Base-by-base conservation (phyloP, 2,329 filamentous ascomycete genomes). In the Emmonsiellopsis sp. region DNA sequence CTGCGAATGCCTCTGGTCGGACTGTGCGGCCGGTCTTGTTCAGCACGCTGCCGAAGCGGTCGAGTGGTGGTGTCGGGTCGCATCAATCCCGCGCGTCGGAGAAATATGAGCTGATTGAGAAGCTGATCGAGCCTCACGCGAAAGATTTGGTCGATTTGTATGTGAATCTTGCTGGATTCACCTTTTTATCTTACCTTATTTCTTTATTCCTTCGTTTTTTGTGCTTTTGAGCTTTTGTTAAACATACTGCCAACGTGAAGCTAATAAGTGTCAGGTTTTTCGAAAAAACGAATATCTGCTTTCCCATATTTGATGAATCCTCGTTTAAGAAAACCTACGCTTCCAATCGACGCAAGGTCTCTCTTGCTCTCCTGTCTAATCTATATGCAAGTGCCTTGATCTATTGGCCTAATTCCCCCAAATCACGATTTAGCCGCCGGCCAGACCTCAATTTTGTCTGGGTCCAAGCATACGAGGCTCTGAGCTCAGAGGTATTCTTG, bases 371-470 rank as follows among this genome's bases (percentile, higher is more conserved):
- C 6, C 65, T 82, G 0, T 72, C 74, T 13, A 75, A 72, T 46
- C 55, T 83, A 0, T 78, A 81, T 53, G 79, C 78, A 0, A 73
- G 78, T 43, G 67, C 74, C 0, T 62, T 80, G 1, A 69, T 76
- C 0, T 80, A 76, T 55, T 83, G 79, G 79, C 63, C 67, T 10
- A 67, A 68, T 37, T 71, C 71, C 0, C 62, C 68, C 0, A 56
- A 61, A 1, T 52, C 75, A 2, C 62, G 60, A 0, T 55, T 57
- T 0, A 66, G 71, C 32, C 69, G 72, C 6, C 62, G 68, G 14
- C 79, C 79, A 0, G 79, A 82, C 57, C 68, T 70, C 17, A 73
- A 76, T 7, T 83, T 78, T 58, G 73, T 80, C 21, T 83, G 80
- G 79, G 82, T 81, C 42, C 71, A 78, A 17, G 77, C 78, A 2